Base-by-base conservation (phyloP, 164 flowering plant species). In the Malania oleifera region DNA sequence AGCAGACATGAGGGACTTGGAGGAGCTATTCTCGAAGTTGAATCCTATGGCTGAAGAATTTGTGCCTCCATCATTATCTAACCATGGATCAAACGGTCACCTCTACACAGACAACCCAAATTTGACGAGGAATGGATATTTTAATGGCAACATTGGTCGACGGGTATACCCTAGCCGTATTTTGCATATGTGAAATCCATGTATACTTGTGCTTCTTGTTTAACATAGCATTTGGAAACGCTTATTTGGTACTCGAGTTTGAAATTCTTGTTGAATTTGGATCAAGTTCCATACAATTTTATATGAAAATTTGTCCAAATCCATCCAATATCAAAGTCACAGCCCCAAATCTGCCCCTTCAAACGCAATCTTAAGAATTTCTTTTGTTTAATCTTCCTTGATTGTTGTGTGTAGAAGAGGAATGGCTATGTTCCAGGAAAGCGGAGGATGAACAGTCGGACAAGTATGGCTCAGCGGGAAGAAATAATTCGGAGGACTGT, bases 31-130 rank as follows among this genome's bases (percentile, higher is more conserved):
- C 39, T 91, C 96, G 1, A 91, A 91, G 71, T 66, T 91, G 54
- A 91, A 91, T 55, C 97, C 97, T 17, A 76, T 86, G 91, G 97
- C 97, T 37, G 75, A 80, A 62, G 97, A 87, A 60, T 91, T 91
- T 63, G 87, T 91, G 31, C 97, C 97, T 13, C 84, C 85, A 3
- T 87, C 96, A 2, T 77, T 78, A 22, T 59, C 59, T 59, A 60
- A 50, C 54, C 52, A 53, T 41, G 68, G 70, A 59, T 11, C 28
- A 18, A 57, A 46, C 38, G 71, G 67, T 52, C 65, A 71, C n/a
- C 57, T 66, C 55, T 77, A 44, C 57, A 24, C 53, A 37, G 72
- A 61, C 73, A 69, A 67, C 48, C 62, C 60, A 54, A 52, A 56
- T 57, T 54, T 41, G 46, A 22, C 43, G 18, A 74, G 71, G 13